phyloP scores from a whole-genome alignment of 1,284 basidiomycete genomes.

The Sparassis latifolia region DNA sequence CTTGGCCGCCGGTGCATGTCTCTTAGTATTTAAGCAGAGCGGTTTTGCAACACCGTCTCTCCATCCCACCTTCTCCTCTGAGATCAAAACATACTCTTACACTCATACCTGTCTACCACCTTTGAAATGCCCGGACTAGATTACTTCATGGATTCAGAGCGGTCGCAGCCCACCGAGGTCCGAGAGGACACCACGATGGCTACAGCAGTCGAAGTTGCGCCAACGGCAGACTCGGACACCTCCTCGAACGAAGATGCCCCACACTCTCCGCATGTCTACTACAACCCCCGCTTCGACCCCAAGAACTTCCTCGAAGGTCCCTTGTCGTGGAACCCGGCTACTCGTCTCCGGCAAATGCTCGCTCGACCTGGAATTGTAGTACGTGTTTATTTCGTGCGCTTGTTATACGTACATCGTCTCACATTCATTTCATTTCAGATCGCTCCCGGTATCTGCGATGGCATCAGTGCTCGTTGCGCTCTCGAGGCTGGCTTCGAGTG shows the following conservation, averaged over 20 bases:
- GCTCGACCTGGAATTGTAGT: constrained; percentile 73
- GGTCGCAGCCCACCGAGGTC: constrained; percentile 13
- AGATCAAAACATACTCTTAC: no score
- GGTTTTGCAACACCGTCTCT: no score
- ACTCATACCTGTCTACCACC: not conserved
- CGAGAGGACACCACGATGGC: constrained; percentile 7
- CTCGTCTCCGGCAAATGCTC: constrained; percentile 70
- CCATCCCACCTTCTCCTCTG: no score
- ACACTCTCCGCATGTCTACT: constrained; percentile 29
- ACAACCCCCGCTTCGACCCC: constrained; percentile 58
- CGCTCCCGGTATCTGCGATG: constrained; percentile 77
- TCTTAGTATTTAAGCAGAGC: no score
- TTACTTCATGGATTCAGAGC: constrained; percentile 27
- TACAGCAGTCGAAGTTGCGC: not conserved
- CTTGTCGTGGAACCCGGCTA: constrained; percentile 59
- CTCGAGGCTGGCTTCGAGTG: constrained; percentile 73
- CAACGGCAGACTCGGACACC: constrained; percentile 7
- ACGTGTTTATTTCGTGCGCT: constrained; percentile 22
- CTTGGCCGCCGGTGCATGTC: no score
- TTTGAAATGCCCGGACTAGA: constrained; percentile 37
- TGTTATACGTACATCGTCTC: not conserved
- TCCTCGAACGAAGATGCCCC: constrained; percentile 10
- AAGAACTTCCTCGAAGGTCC: constrained; percentile 65
- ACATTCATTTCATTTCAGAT: constrained; percentile 30
- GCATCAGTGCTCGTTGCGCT: constrained; percentile 74